Evolutionary conservation across 2,329 filamentous ascomycete species (phyloP).

Genomic region (Sordariomycetes sp.): DNA sequence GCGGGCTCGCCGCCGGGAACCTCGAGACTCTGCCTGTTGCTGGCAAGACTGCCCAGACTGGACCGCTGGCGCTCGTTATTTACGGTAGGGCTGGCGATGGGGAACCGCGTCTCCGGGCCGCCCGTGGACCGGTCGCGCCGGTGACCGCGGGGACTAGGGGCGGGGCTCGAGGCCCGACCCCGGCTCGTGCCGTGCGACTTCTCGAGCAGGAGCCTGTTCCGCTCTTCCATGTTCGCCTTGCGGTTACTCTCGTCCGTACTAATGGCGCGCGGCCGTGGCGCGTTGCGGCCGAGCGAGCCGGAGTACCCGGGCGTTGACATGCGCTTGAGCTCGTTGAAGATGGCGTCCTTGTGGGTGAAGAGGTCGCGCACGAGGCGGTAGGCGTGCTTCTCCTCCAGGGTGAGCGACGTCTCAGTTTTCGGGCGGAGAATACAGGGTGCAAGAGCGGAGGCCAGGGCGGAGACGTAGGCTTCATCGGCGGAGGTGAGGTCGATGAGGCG

Average conservation of each 20-base stretch:
- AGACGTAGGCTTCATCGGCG: constrained; percentile 78
- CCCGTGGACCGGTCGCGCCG: constrained; percentile 72
- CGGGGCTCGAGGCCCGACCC: constrained; percentile 58
- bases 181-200: constrained; percentile 62
- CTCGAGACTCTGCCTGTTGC: constrained; percentile 63
- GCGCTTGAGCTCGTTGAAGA: constrained; percentile 93
- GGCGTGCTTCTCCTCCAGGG: constrained; percentile 89
- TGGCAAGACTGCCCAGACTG: constrained; percentile 37
- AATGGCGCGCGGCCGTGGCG: constrained; percentile 68
- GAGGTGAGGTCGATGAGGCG: constrained; percentile 93
- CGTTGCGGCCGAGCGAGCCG: constrained; percentile 37
- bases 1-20: constrained; percentile 51
- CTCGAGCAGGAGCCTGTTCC: constrained; percentile 70
- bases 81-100: constrained; percentile 58
- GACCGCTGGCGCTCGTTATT: constrained; percentile 38
- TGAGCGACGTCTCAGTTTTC: constrained; percentile 76
- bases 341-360: constrained; percentile 85
- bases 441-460: constrained; percentile 61
- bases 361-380: constrained; percentile 86
- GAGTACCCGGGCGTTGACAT: constrained; percentile 61
- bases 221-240: constrained; percentile 87
- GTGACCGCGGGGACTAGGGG: constrained; percentile 47
- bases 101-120: constrained; percentile 71
- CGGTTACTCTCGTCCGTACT: constrained; percentile 95
- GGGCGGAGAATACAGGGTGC: constrained; percentile 84